Conservation (phyloP, 805 yeast genomes). For the Diddensiella transvaalensis region DNA sequence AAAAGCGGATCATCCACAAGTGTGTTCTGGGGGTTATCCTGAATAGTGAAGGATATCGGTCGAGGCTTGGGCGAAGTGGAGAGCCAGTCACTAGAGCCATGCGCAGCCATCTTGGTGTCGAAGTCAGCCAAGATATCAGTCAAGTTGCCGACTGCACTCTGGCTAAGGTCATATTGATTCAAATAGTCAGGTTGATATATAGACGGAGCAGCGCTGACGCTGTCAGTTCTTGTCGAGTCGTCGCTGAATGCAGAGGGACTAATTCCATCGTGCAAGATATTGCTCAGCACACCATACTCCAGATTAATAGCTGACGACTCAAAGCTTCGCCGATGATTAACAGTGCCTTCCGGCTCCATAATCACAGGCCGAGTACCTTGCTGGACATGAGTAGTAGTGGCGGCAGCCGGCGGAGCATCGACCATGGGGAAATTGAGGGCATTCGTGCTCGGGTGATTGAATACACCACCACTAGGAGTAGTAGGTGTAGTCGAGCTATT, state of each 20-base stretch:
- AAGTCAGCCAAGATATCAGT: constrained; percentile 7
- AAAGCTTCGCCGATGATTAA: constrained; percentile 13
- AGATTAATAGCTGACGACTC: constrained; percentile 35
- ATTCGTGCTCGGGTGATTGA: background rate
- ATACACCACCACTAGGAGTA: background rate
- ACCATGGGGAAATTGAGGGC: background rate
- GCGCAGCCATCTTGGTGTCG: background rate
- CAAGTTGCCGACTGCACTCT: constrained; percentile 7
- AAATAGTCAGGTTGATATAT: constrained; percentile 2
- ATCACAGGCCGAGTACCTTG: background rate
- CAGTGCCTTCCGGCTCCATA: background rate
- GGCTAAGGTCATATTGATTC: constrained; percentile 22
- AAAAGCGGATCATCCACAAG: constrained; percentile 3
- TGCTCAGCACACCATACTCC: constrained; percentile 35
- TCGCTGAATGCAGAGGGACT: constrained; percentile 22
- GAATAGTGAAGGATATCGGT: constrained; percentile 28
- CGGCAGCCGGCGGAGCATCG: background rate
- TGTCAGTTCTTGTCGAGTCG: constrained; percentile 11
- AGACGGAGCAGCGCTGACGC: background rate
- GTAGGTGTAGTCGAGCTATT: background rate
- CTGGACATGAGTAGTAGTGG: background rate
- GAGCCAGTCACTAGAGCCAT: constrained; percentile 21
- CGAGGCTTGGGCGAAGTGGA: constrained; percentile 20
- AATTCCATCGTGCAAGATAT: constrained; percentile 27
- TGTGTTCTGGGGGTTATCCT: constrained; percentile 12